phyloP scores from a whole-genome alignment of 257 asterid species.

The Voacanga thouarsii region DNA sequence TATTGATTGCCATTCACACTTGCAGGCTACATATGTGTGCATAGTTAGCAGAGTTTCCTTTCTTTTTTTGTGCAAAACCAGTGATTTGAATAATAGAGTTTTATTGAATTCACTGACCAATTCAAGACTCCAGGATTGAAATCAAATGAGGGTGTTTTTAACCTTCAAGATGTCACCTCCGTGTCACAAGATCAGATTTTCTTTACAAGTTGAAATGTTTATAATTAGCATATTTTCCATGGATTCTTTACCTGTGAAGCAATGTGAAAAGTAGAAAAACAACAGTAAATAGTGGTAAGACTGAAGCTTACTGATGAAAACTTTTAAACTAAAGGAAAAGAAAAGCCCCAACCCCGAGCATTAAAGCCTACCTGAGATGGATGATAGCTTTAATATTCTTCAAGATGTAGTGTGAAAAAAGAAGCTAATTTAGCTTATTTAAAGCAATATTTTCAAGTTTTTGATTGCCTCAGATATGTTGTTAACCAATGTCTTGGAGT shows the following conservation, averaged over 20 bases:
- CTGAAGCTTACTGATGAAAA: constrained; percentile 1
- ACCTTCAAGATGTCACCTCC: background rate
- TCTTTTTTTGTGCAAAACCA: no score
- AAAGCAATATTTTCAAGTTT: background rate
- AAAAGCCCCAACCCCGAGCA: background rate
- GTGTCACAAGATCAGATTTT: background rate
- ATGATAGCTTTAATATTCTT: background rate
- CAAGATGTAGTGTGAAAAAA: background rate
- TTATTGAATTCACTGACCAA: background rate
- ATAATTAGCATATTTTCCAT: no score
- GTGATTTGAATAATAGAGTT: no score
- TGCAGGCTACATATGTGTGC: no score
- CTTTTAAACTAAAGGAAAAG: background rate
- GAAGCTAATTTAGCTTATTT: background rate
- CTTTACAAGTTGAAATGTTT: background rate
- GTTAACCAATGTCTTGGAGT: background rate
- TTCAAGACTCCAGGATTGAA: no score
- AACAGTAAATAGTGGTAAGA: background rate
- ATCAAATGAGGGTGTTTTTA: background rate
- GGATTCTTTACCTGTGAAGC: constrained; percentile 32
- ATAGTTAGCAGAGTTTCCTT: background rate
- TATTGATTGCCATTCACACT: no score
- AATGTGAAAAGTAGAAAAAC: constrained; percentile 13
- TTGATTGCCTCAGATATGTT: background rate
- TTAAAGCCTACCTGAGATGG: constrained; percentile 10